These are phyloP conservation scores for Cucurbita pepo DNA, from an alignment of 306 rosid species.

Conservation along the genomic window DNA sequence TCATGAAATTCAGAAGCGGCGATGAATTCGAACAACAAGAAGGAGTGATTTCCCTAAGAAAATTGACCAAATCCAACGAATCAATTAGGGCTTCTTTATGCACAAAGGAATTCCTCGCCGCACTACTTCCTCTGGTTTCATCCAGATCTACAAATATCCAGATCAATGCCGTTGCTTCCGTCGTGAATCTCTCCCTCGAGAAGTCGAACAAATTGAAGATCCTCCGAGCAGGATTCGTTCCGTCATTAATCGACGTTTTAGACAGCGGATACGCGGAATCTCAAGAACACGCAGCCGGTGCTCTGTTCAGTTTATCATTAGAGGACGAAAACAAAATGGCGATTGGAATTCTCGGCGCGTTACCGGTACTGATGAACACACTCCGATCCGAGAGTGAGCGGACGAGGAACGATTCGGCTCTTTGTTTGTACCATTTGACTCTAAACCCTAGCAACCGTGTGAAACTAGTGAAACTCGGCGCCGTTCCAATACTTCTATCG, in stretches of 20 bases:
- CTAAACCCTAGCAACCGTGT: slow-evolving; percentile 68
- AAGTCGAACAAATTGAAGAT: slow-evolving; percentile 70
- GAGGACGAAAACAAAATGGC: slow-evolving; percentile 90
- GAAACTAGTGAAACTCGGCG: slow-evolving; percentile 58
- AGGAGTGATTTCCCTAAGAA: slow-evolving; percentile 37
- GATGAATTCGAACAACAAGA: slow-evolving; percentile 64
- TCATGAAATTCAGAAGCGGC: slow-evolving; percentile 30
- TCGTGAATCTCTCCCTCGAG: slow-evolving; percentile 76
- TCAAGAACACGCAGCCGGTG: slow-evolving; percentile 97
- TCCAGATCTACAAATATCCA: slow-evolving; percentile 57
- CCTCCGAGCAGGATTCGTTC: slow-evolving; percentile 67
- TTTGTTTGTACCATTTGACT: slow-evolving; percentile 62
- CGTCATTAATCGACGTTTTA: slow-evolving; percentile 47
- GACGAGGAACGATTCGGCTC: slow-evolving; percentile 65
- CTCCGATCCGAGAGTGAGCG: slow-evolving; percentile 59
- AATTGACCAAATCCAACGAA: slow-evolving; percentile 39
- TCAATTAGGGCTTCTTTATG: slow-evolving; percentile 46
- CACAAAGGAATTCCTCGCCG: slow-evolving; percentile 30
- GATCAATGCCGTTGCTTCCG: slow-evolving; percentile 55
- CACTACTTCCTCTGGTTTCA: slow-evolving; percentile 21
- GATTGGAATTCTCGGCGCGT: slow-evolving; percentile 68
- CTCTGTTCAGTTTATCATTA: slow-evolving; percentile 64
- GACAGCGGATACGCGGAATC: slow-evolving; percentile 48
- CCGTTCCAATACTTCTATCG: slow-evolving; percentile 35
- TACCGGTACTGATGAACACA: slow-evolving; percentile 67